Evolutionary conservation across 2,329 filamentous ascomycete genomes (phyloP), one percentile per base, ranked within the genome.

Genomic region (Simplicillium aogashimaense): DNA sequence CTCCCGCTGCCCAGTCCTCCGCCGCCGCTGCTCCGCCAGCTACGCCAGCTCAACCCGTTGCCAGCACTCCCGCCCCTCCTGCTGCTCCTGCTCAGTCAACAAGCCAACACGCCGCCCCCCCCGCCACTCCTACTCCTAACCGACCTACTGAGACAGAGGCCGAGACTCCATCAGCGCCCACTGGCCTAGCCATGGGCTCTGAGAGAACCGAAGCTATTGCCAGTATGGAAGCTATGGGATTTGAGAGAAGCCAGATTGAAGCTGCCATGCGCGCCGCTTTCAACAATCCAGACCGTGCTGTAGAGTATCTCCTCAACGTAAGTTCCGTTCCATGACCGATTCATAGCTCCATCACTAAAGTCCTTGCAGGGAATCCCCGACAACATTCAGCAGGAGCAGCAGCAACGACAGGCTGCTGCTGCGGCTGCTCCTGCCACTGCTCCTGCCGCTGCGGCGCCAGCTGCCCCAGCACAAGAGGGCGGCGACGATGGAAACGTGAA

Each of bases 181-280:
- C 72, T 13, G 60, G 86, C n/a, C 74, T 97, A 57, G 80, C 88
- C 15, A 82, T 95, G 67, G 92, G 92, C 39, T 72, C 81, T 45
- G 83, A 90, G 61, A 81, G 88, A 50, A 78, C 85, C 47, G 79
- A 81, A 50, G 88, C 87, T 30, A 83, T 97, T 54, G 75, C 83
- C 37, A 87, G 89, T 58, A 95, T 98, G 88, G 89, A 95, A 66
- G 83, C 83, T 49, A 98, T 98, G 92, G 92, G 92, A 8, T 98
- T 98, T 52, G 78, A 86, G 55, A 77, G 89, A 55, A 70, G 78
- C 39, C 84, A 94, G 57, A 95, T 95, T 50, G 88, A 95, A 52
- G 78, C 83, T 36, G 92, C 92, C 38, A 92, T 98, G 83, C 85
- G 90, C 55, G 92, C 92, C 47, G 92, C 92, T 12, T 98, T 86